These are phyloP conservation scores for Talaromyces atroroseus DNA, from an alignment of 2,329 filamentous ascomycete genomes.

Conservation along the genomic window DNA sequence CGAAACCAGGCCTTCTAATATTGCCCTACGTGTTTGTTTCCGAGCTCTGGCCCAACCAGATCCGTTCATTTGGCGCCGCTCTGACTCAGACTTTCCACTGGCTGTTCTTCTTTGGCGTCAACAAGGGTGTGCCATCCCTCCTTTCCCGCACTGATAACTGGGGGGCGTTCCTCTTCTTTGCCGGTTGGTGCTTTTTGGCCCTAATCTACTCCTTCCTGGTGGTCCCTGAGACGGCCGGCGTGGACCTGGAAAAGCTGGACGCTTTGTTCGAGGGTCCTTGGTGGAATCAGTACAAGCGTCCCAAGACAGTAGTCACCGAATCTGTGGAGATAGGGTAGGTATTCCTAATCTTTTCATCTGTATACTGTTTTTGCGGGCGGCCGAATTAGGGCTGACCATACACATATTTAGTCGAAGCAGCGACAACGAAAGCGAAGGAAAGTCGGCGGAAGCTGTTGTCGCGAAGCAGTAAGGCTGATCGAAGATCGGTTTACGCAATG, in stretches of 20 bases:
- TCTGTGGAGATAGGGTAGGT: conserved; percentile 2
- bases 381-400: not conserved
- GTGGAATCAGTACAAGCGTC: conserved; percentile 6
- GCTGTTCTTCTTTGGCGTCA: conserved; percentile 41
- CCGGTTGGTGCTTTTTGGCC: conserved; percentile 33
- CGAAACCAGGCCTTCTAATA: conserved; percentile 28
- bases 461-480: not conserved
- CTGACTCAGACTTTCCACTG: conserved; percentile 38
- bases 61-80: conserved; percentile 42
- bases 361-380: not conserved
- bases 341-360: not conserved
- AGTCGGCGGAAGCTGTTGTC: not conserved
- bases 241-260: conserved; percentile 4
- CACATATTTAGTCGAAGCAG: not conserved
- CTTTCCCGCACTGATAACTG: conserved; percentile 33
- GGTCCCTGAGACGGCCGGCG: conserved; percentile 33
- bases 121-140: conserved; percentile 30
- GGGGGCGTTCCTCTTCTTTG: conserved; percentile 43
- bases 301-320: not conserved
- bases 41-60: conserved; percentile 44
- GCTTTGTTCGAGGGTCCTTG: conserved; percentile 5
- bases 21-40: conserved; percentile 44
- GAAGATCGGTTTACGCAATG: too few species aligned
- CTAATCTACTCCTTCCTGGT: conserved; percentile 36
- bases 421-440: conserved; percentile 2